Evolutionary conservation across 257 asterid species (phyloP).

Genomic region (Euphrasia confusa): DNA sequence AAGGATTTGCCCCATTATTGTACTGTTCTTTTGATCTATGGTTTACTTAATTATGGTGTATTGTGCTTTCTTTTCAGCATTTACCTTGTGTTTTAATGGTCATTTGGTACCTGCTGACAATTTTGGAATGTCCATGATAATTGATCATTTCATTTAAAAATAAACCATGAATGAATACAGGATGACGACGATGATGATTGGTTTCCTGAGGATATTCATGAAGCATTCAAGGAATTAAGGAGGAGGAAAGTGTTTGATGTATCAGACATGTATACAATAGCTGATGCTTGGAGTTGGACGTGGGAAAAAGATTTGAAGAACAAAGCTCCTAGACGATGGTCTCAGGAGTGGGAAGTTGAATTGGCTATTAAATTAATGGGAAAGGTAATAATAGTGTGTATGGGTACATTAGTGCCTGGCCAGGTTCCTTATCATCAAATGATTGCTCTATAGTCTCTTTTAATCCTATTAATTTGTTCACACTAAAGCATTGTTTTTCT

Average conservation of each 20-base stretch:
- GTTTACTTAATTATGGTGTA: not conserved
- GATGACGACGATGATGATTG: conserved; percentile 93
- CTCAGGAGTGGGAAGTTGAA: conserved; percentile 99
- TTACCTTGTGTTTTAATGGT: not conserved
- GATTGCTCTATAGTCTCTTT: conserved; percentile 7
- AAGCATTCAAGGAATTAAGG: conserved; percentile 87
- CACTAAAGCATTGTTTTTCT: conserved; percentile 6
- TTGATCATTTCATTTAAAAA: not conserved
- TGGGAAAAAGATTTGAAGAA: conserved; percentile 89
- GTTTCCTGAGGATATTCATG: conserved; percentile 89
- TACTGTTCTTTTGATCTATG: not conserved
- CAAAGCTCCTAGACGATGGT: conserved; percentile 88
- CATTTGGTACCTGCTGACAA: conserved; percentile 6
- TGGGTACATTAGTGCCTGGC: not conserved
- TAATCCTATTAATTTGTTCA: not conserved
- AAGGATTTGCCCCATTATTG: not conserved
- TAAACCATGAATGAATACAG: conserved; percentile 33
- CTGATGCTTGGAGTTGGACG: conserved; percentile 99
- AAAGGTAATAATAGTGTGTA: conserved; percentile 38
- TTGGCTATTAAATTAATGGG: conserved; percentile 77
- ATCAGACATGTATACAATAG: conserved; percentile 87
- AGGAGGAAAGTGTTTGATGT: conserved; percentile 79
- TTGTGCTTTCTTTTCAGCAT: not conserved
- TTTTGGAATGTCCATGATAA: not conserved
- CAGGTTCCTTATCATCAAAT: not conserved